Conservation (phyloP, 192 early-diverging fungal species). For the Rhizoclosmatium globosum region DNA sequence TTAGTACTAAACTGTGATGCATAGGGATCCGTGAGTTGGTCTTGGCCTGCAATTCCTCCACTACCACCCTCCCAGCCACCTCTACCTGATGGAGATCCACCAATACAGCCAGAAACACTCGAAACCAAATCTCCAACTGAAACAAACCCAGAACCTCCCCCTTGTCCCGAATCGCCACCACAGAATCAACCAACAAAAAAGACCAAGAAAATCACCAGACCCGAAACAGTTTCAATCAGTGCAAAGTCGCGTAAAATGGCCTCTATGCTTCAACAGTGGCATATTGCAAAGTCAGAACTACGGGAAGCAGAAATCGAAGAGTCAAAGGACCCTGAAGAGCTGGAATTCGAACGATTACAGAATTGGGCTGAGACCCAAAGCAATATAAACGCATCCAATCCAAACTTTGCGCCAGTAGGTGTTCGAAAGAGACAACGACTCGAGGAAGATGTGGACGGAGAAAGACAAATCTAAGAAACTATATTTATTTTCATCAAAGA, state of each 20-base stretch:
- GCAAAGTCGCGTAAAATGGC: constrained; percentile 25
- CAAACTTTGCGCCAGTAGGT: constrained; percentile 27
- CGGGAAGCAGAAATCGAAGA: background rate
- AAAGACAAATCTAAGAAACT: background rate
- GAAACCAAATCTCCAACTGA: background rate
- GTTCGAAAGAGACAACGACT: background rate
- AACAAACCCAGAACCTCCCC: background rate
- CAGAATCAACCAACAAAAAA: background rate
- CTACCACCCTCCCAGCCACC: background rate
- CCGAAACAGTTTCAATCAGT: constrained; percentile 28
- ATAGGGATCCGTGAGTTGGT: constrained; percentile 30
- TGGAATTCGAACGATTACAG: constrained; percentile 6
- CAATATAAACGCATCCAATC: background rate
- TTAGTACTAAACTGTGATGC: no score
- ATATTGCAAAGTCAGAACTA: constrained; percentile 24
- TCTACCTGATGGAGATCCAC: background rate
- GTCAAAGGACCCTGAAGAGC: background rate
- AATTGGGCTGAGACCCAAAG: constrained; percentile 14
- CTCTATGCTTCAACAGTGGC: constrained; percentile 28
- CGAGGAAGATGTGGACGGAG: background rate
- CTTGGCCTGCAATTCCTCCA: constrained; percentile 32
- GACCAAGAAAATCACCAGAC: background rate
- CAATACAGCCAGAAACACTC: background rate
- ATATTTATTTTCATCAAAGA: background rate
- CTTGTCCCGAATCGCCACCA: background rate